Evolutionary conservation across 1,284 basidiomycete genomes (phyloP).

Genomic region (Chondrostereum purpureum): DNA sequence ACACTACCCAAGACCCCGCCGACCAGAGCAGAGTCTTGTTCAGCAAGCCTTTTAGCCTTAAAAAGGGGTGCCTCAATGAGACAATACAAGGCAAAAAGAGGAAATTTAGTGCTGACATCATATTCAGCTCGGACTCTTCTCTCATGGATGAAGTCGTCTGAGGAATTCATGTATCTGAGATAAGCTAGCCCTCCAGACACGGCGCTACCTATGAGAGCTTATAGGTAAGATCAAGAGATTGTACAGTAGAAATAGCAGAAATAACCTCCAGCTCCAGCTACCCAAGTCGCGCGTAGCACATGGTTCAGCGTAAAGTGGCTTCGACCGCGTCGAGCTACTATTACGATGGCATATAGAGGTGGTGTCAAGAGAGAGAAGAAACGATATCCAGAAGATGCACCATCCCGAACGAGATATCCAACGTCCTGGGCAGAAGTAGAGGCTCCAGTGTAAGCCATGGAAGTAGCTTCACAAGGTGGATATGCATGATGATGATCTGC

Average conservation of each 20-base stretch:
- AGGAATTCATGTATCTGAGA: constrained; percentile 29
- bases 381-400: constrained; percentile 62
- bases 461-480: no score
- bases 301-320: constrained; percentile 50
- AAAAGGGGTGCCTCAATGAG: not conserved
- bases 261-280: constrained; percentile 53
- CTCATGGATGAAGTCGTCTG: constrained; percentile 25
- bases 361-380: constrained; percentile 53
- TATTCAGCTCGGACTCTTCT: constrained; percentile 39
- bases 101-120: constrained; percentile 40
- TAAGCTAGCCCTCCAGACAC: constrained; percentile 29
- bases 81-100: not conserved
- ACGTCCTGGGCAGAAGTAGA: constrained; percentile 4
- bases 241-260: constrained; percentile 2
- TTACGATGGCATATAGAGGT: constrained; percentile 47
- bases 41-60: constrained; percentile 49
- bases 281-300: constrained; percentile 62
- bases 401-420: constrained; percentile 52
- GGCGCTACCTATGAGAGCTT: constrained; percentile 21
- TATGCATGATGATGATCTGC: no score
- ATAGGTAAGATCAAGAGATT: not conserved
- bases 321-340: constrained; percentile 47
- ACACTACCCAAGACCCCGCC: constrained; percentile 57
- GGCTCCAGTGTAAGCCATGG: not conserved
- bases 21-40: constrained; percentile 66